Base-by-base conservation (phyloP, 192 early-diverging fungal species). In the Coemansia sp. region DNA sequence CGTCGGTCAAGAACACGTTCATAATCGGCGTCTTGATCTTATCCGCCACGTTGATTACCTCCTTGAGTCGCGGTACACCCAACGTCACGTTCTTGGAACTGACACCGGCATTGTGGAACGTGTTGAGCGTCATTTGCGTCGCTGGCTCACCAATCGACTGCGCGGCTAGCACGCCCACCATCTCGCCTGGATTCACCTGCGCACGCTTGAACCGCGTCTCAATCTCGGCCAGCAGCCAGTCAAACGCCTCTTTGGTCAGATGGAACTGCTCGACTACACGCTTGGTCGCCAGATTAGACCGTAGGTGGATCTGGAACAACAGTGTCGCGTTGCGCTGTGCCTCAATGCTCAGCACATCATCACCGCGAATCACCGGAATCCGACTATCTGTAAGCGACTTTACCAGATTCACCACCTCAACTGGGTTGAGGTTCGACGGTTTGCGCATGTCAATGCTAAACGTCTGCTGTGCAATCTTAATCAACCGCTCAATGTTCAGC, bases 121-220 rank as follows among this genome's bases (percentile, higher is more conserved):
- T 99, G 69, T 99, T 99, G 52, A 99, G 79, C 34, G 97, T 99
- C 97, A 99, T 99, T 73, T 99, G 97, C 46, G 97, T 99, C 3
- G 95, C 94, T 31, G 97, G 97, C 79, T 99, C 97, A 76, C 97
- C 97, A 79, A 99, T 98, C 20, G 94, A 97, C 77, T 99, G 97
- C 14, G 97, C 97, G 21, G 97, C 95, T 61, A 99, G 83, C 12
- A 92, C 93, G 36, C 97, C 97, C 14, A 99, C 95, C 94, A 97
- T 97, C 83, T 99, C 97, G 40, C 95, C 93, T 1, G 94, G 91
- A 61, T 92, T 89, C 28, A 96, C 95, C 57, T 94, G 84, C 24
- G 95, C 86, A 54, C 88, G 90, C 73, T 90, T 89, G 76, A 97
- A 99, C 18, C 95, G 84, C 7, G 86, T 86, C 74, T 92, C 89